Conservation (phyloP, 768 basidiomycete genomes). For the Mycena chlorophos region DNA sequence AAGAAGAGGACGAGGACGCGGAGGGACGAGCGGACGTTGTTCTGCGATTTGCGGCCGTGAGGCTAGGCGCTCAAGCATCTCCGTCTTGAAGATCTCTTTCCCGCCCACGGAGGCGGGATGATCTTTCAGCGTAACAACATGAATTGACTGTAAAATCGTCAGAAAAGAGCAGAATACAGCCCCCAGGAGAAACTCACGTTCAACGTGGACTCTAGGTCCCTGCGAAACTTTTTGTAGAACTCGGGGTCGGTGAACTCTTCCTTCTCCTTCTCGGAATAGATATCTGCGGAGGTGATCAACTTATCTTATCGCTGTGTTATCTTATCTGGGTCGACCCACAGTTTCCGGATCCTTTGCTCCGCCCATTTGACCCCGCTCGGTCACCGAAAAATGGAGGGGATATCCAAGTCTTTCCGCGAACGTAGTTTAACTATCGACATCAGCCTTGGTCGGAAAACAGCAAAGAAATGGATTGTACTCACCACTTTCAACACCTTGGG, state of each 20-base stretch:
- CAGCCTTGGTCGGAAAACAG: background rate
- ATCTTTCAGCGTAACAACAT: constrained; percentile 43
- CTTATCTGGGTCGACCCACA: background rate
- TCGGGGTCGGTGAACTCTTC: constrained; percentile 47
- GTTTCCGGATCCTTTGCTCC: constrained; percentile 32
- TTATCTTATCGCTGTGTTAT: background rate
- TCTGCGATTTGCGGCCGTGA: constrained; percentile 65
- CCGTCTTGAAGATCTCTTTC: constrained; percentile 37
- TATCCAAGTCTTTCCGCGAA: constrained; percentile 62
- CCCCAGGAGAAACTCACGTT: no score
- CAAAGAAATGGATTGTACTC: background rate
- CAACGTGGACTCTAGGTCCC: constrained; percentile 47
- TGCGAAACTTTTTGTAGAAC: constrained; percentile 50
- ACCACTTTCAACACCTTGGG: constrained; percentile 47
- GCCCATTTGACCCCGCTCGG: constrained; percentile 39
- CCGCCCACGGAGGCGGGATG: constrained; percentile 38
- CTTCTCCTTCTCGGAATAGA: constrained; percentile 53
- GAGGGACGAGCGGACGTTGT: constrained; percentile 36
- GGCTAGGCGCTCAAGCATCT: constrained; percentile 51
- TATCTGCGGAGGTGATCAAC: constrained; percentile 32
- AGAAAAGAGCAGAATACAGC: constrained; percentile 15
- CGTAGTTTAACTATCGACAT: constrained; percentile 41
- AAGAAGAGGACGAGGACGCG: background rate
- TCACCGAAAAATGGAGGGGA: constrained; percentile 45
- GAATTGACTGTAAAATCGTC: constrained; percentile 32